Percentiles rank a stretch among this genome's conserved stretches.
phyloP scores from a whole-genome alignment of 2,329 filamentous ascomycete species.

The Trichoderma simmonsii region DNA sequence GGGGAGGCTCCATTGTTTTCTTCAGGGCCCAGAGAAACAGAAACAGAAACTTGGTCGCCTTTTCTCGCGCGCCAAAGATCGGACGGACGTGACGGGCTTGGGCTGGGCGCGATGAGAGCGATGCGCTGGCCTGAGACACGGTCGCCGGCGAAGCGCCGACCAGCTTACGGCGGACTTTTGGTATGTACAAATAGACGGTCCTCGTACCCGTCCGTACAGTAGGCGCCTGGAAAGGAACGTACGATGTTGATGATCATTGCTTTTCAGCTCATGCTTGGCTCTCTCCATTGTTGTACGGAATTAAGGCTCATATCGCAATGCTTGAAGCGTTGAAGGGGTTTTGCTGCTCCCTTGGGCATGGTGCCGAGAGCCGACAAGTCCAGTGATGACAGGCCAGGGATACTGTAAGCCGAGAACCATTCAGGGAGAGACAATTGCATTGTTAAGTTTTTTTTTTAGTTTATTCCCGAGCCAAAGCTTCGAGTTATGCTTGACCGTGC shows the following conservation, averaged over 20 bases:
- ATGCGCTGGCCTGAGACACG: constrained; percentile 17
- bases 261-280: neutral
- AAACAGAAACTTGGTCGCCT: too few relatives aligned
- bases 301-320: neutral
- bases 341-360: neutral
- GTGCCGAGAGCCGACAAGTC: neutral
- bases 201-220: neutral
- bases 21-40: neutral
- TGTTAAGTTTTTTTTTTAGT: neutral
- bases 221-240: neutral
- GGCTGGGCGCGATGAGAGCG: neutral
- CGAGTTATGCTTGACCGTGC: neutral
- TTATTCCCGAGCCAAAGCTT: neutral
- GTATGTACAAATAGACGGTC: neutral
- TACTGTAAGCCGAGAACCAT: neutral
- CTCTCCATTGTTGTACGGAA: neutral
- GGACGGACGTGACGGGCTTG: neutral
- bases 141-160: constrained; percentile 15
- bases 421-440: neutral
- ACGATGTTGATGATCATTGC: neutral
- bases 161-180: neutral
- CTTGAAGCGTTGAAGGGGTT: neutral
- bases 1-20: constrained; percentile 6
- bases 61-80: neutral
- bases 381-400: neutral